phyloP scores from a whole-genome alignment of 164 flowering plant genomes.

The Chimonanthus salicifolius region DNA sequence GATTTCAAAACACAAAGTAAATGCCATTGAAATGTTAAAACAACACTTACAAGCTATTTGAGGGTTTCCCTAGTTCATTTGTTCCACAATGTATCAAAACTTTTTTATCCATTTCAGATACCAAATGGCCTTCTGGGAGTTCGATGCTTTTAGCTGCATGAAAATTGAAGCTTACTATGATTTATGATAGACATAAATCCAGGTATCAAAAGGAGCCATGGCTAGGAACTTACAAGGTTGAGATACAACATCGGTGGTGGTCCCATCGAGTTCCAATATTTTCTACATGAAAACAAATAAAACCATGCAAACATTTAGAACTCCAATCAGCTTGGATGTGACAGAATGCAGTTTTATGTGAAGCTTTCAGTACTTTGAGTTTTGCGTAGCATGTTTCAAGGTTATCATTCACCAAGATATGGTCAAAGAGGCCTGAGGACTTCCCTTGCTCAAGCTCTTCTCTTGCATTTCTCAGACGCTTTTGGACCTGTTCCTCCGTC shows the following conservation, averaged over 20 bases:
- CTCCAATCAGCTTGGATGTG: neutral
- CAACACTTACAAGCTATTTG: slow-evolving; percentile 39
- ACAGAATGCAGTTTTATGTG: neutral
- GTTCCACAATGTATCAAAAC: slow-evolving; percentile 35
- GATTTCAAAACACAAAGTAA: neutral
- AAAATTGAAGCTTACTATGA: neutral
- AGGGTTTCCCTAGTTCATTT: slow-evolving; percentile 28
- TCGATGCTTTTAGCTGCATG: slow-evolving; percentile 13
- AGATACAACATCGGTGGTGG: slow-evolving; percentile 8
- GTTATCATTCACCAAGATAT: slow-evolving; percentile 70
- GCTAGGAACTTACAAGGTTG: slow-evolving; percentile 36
- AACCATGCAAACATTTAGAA: neutral
- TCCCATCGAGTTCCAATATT: slow-evolving; percentile 53
- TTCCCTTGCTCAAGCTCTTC: slow-evolving; percentile 75
- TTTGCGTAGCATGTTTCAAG: slow-evolving; percentile 64
- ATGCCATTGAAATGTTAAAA: neutral
- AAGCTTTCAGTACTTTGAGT: slow-evolving; percentile 58
- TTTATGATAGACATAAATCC: neutral
- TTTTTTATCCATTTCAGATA: slow-evolving; percentile 39
- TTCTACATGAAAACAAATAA: slow-evolving; percentile 35
- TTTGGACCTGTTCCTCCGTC: slow-evolving; percentile 81
- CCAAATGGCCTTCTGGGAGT: slow-evolving; percentile 32
- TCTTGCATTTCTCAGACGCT: slow-evolving; percentile 77
- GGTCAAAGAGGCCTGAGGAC: slow-evolving; percentile 72
- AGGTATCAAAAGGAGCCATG: neutral